phyloP scores from a whole-genome alignment of 2,329 filamentous ascomycete genomes.

The Colletotrichum sp. region DNA sequence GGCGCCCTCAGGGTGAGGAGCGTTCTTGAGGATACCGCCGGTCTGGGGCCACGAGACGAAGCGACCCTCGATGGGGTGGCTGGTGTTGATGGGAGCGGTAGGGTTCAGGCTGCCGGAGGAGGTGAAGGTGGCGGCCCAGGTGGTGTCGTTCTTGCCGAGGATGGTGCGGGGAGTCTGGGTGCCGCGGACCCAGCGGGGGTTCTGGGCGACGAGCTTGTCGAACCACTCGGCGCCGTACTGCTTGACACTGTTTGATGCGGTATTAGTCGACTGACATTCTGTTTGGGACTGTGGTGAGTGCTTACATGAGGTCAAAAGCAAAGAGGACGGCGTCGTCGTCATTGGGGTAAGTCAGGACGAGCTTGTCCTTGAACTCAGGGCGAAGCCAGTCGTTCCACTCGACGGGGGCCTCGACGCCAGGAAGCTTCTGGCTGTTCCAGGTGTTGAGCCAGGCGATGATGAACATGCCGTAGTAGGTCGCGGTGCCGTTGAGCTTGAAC shows the following conservation, averaged over 20 bases:
- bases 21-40: conserved; percentile 51
- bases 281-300: neutral
- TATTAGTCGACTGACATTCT: neutral
- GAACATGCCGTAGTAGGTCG: conserved; percentile 45
- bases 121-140: conserved; percentile 39
- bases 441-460: conserved; percentile 42
- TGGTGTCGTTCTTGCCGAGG: conserved; percentile 31
- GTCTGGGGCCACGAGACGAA: conserved; percentile 55
- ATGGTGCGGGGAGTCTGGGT: conserved; percentile 46
- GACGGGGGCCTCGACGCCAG: conserved; percentile 34
- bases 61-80: conserved; percentile 38
- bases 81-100: conserved; percentile 24
- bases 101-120: conserved; percentile 23
- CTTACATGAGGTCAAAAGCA: conserved; percentile 54
- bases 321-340: conserved; percentile 62
- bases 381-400: conserved; percentile 49
- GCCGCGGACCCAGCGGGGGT: conserved; percentile 59
- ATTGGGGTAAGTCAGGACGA: conserved; percentile 61
- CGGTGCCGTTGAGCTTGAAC: conserved; percentile 46
- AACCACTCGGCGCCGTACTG: conserved; percentile 52
- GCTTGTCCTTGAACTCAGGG: conserved; percentile 57
- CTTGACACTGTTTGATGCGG: conserved; percentile 30
- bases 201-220: conserved; percentile 49
- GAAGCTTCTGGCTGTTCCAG: conserved; percentile 40
- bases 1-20: conserved; percentile 54